These are phyloP conservation scores for Yamadazyma kitorensis DNA, from an alignment of 805 yeast genomes.

Conservation along the genomic window DNA sequence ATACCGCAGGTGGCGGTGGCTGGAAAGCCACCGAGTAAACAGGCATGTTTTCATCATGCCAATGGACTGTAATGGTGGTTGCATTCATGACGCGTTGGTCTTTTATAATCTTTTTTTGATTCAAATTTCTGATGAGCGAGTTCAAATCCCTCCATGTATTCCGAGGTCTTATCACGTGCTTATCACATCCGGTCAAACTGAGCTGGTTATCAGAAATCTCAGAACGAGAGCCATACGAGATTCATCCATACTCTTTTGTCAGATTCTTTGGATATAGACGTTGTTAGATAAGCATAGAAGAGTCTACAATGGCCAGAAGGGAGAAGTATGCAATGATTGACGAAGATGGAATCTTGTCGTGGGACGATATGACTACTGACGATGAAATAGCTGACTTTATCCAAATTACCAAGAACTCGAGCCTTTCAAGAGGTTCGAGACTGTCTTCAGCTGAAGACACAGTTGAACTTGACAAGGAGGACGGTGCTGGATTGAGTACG, in stretches of 20 bases:
- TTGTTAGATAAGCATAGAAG: no score
- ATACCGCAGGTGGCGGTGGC: slow-evolving; percentile 24
- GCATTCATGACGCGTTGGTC: slow-evolving; percentile 29
- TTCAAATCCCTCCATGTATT: no score
- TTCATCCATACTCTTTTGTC: no score
- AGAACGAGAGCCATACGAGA: no score
- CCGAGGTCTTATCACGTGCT: no score
- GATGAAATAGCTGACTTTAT: background rate
- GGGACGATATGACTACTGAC: slow-evolving; percentile 10
- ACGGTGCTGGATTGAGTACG: background rate
- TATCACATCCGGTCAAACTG: no score
- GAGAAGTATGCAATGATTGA: slow-evolving; percentile 6
- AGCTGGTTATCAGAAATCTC: no score
- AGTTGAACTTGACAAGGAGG: background rate
- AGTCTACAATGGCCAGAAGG: background rate
- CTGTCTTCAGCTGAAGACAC: background rate
- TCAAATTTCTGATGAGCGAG: no score
- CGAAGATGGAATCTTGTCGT: slow-evolving; percentile 10
- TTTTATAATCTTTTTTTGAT: background rate
- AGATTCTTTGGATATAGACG: no score
- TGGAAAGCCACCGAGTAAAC: slow-evolving; percentile 69
- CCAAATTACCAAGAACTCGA: background rate
- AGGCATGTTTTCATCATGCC: slow-evolving; percentile 77
- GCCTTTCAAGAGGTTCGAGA: background rate
- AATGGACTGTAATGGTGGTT: slow-evolving; percentile 55